Evolutionary conservation across 306 rosid species (phyloP).

Genomic region (Crataegus laevigata): DNA sequence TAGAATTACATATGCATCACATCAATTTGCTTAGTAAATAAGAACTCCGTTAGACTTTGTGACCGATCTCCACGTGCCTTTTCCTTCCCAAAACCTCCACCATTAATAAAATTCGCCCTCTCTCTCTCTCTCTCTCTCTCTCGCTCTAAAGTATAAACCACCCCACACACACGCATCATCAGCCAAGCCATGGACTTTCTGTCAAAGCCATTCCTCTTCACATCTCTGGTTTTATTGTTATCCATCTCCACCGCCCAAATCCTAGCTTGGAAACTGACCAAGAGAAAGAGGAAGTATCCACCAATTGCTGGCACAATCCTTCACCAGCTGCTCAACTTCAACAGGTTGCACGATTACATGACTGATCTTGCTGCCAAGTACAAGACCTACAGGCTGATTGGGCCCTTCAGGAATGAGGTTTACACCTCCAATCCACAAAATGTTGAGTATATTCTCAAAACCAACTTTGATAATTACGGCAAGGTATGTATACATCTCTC

Average conservation of each 20-base stretch:
- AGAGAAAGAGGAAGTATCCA: conserved; percentile 39
- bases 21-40: too few species aligned
- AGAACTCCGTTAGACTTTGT: too few species aligned
- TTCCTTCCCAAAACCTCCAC: too few species aligned
- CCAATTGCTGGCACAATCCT: conserved; percentile 69
- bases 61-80: too few species aligned
- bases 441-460: conserved; percentile 80
- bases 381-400: conserved; percentile 66
- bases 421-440: conserved; percentile 67
- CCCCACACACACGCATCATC: background rate
- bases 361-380: conserved; percentile 63
- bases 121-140: too few species aligned
- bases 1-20: too few species aligned
- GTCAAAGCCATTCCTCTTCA: conserved; percentile 22
- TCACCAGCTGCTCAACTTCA: conserved; percentile 61
- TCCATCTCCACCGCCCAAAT: conserved; percentile 18
- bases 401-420: conserved; percentile 49
- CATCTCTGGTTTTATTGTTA: conserved; percentile 24
- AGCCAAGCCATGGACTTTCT: conserved; percentile 27
- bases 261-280: conserved; percentile 16
- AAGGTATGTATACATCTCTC: conserved; percentile 35
- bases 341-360: conserved; percentile 67
- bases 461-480: conserved; percentile 70
- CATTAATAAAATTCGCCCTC: too few species aligned
- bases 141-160: too few species aligned